These are phyloP conservation scores for Selaginella moellendorffii DNA, from an alignment of 75 land plant genomes.

Conservation along the genomic window DNA sequence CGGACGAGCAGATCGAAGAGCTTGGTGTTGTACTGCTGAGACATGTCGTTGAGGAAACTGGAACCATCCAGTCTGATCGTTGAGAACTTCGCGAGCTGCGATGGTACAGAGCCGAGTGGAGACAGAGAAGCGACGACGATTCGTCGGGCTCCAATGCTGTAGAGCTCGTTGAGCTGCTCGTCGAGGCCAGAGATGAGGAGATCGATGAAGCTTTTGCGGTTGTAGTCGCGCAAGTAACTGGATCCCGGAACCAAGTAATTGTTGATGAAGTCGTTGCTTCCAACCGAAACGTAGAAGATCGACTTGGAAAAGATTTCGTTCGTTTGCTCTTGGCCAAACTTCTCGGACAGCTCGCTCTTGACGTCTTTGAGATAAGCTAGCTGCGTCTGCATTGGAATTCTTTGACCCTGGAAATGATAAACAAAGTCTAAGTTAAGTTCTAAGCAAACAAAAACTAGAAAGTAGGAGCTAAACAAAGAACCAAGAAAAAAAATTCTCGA, in stretches of 20 bases:
- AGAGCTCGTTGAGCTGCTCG: background rate
- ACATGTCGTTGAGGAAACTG: background rate
- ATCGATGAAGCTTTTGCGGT: background rate
- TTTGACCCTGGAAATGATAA: background rate
- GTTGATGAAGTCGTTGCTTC: slow-evolving; percentile 4
- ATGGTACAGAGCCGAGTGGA: slow-evolving; percentile 4
- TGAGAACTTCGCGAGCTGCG: slow-evolving; percentile 1
- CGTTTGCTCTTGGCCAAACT: background rate
- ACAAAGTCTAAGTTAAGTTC: background rate
- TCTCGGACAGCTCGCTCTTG: background rate
- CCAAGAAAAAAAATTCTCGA: background rate
- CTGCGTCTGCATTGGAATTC: background rate
- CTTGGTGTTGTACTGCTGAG: background rate
- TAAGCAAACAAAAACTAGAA: background rate
- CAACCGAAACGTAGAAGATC: background rate
- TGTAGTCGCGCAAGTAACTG: background rate
- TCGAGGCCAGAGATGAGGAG: background rate
- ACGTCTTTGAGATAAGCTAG: background rate
- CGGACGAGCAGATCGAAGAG: background rate
- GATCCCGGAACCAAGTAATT: slow-evolving; percentile 3
- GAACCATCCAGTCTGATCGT: background rate
- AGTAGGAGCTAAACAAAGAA: background rate
- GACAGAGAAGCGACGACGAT: slow-evolving; percentile 3
- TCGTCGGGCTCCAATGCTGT: background rate
- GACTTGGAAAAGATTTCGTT: background rate